phyloP scores from a whole-genome alignment of 2,329 filamentous ascomycete genomes.

The Botrytis squamosa region DNA sequence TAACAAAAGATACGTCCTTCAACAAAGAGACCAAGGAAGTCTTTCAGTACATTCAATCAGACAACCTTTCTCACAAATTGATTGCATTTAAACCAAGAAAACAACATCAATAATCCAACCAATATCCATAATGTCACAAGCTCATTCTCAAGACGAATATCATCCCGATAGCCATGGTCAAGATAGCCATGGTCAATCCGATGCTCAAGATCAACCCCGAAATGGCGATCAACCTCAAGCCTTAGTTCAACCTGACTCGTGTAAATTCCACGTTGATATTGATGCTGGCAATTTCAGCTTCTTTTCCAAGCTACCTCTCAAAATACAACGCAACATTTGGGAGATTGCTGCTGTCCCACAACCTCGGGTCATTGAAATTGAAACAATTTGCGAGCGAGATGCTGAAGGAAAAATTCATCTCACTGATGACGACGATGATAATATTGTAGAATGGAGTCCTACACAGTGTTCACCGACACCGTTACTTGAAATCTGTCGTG shows the following conservation, averaged over 20 bases:
- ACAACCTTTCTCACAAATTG: not conserved
- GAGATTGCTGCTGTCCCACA: not conserved
- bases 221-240: not conserved
- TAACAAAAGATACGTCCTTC: not conserved
- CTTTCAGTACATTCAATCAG: too few species aligned
- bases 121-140: not conserved
- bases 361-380: not conserved
- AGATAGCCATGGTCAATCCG: not conserved
- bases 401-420: too few species aligned
- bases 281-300: too few species aligned
- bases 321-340: not conserved
- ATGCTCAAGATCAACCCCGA: not conserved
- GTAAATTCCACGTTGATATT: not conserved
- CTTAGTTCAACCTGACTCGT: accelerated
- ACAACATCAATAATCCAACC: not conserved
- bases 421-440: not conserved
- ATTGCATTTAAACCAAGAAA: not conserved
- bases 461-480: not conserved
- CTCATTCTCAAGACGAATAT: not conserved
- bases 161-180: not conserved
- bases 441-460: not conserved
- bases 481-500: not conserved
- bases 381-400: not conserved
- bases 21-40: not conserved
- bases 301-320: not conserved